Evolutionary conservation across 164 flowering plant species (phyloP), one percentile per base, ranked within the genome.

Genomic region (Vitis cinerea): DNA sequence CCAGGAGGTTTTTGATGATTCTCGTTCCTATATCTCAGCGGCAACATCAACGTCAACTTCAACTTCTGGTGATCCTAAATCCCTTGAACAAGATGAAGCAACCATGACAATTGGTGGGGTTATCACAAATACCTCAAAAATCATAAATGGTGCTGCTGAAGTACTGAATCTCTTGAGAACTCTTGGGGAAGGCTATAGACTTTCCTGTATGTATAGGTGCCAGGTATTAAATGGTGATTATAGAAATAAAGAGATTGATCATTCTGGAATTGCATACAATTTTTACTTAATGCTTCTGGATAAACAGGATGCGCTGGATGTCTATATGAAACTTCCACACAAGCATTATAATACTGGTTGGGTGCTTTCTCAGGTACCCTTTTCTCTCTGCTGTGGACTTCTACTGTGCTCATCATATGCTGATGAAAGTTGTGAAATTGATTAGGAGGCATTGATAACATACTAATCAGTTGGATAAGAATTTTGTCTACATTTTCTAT

Each of bases 301-400:
- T 58, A 16, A 13, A 49, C 85, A 96, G 99, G 99, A 93, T 71
- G 98, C 99, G 57, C 71, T 96, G 83, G 91, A 92, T 73, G 80
- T 74, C 65, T 96, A 86, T 74, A 66, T 72, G 59, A 87, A 86
- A 79, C 94, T 96, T 64, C 90, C 99, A 48, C 83, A 80, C 61
- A 89, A 84, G 75, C 99, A 96, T 54, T 93, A 89, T 70, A 89
- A 88, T 67, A 90, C 99, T n/a, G 93, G 95, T 69, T 96, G 98
- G 98, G 99, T 96, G 65, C 95, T 93, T 78, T 90, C 90, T 56
- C 98, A 93, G 98, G 99, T 93, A 83, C 59, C 48, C 9, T 58
- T 50, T 17, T 19, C 8, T 11, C 31, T n/a, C 7, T 30, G 50
- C 51, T 17, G 30, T n/a, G 1, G 13, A 11, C 10, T 9, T 23